Evolutionary conservation across 768 basidiomycete genomes (phyloP), one percentile per base, ranked within the genome.

Genomic region (Leucocoprinus leucothites): DNA sequence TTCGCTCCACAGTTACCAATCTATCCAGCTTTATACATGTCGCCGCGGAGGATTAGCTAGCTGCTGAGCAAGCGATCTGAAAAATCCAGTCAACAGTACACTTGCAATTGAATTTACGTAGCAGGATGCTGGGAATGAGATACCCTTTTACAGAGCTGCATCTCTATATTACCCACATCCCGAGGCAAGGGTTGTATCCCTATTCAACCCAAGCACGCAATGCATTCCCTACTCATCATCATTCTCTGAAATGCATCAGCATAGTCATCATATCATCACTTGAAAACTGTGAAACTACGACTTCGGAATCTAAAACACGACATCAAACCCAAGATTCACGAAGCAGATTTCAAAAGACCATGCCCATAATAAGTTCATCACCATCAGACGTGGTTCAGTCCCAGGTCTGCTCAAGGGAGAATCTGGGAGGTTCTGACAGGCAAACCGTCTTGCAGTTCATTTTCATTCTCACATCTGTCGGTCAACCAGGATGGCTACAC

Each of bases 91-190:
- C 5, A 5, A 31, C 31, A 5, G 25, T 18, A 24, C 35, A 31
- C 35, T 36, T 45, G n/a, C 52, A 34, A 46, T 24, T n/a, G 13
- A 25, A 36, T 26, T 53, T 48, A 48, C 53, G 53, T 55, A 48
- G 53, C 21, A 19, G n/a, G 13, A 48, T 28, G 26, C 26, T 35
- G 31, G 9, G 26, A 46, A n/a, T n/a, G 21, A 18, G 31, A 8
- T 11, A 13, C 9, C 28, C 14, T 11, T 47, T 46, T 26, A 18
- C 24, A 34, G 18, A 14, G 38, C n/a, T n/a, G 46, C 28, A 55
- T 16, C 43, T 47, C 46, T 31, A 40, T n/a, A 48, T 55, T 45
- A 55, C 46, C 41, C 53, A 55, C 40, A 41, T 24, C 36, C 53
- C 53, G 53, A 48, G 2, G 52, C 25, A 38, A n/a, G n/a, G n/a